Base-by-base conservation (phyloP, 2,329 filamentous ascomycete species). In the Plectosphaerella cucumerina region DNA sequence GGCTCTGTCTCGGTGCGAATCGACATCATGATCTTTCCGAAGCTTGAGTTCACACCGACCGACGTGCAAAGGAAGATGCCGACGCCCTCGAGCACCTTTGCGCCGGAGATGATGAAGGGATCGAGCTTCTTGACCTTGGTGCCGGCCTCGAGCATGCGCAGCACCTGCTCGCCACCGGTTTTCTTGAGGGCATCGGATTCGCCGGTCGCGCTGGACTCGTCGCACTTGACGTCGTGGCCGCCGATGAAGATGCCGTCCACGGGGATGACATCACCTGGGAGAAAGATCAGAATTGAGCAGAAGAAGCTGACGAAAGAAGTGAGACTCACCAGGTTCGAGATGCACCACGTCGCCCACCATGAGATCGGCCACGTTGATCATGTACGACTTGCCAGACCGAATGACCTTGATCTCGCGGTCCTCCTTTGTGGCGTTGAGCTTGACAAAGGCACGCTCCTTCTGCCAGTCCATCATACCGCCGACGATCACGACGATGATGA, bases 101-200 rank as follows among this genome's bases (percentile, higher is more conserved):
- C 69, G 10, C 79, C 79, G 2, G 77, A 81, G 53, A 82, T 72
- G 59, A 82, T 80, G 62, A 88, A 89, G 0, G 84, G 84, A 50
- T 88, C 85, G 5, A 85, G 69, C 41, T 74, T 68, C 68, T 78
- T 81, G 45, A 84, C 82, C 45, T 81, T 75, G 10, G 81, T 73
- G 10, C 77, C 83, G 4, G 72, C 64, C 26, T 31, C 26, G 26
- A 31, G 26, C 26, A 31, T 31, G 26, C 26, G 26, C 26, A 31
- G 26, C 4, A 1, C 77, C 81, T 31, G 26, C 12, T 31, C 26
- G 26, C 26, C 26, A 11, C 26, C 26, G 26, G 26, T 31, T 69
- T 90, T 89, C 65, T 82, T 84, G 64, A 89, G 78, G 46, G 85
- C 76, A 59, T 89, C 85, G 1, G 85, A 89, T 66, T 89, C 86